Conservation (phyloP, 2,329 filamentous ascomycete genomes). For the Colletotrichum kahawae region DNA sequence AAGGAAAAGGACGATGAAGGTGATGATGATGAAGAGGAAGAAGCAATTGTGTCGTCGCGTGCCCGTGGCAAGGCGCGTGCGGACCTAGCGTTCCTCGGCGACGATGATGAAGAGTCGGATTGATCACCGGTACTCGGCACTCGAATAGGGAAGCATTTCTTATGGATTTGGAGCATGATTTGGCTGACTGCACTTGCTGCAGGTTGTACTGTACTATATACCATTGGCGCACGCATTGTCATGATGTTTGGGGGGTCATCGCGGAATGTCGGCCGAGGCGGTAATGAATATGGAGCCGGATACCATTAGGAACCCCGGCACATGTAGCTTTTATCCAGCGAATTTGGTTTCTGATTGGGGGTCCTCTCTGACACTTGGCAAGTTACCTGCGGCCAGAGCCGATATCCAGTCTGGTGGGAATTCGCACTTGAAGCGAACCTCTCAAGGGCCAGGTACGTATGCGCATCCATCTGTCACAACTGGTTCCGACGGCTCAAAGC, state of each 20-base stretch:
- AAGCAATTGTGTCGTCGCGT: constrained; percentile 45
- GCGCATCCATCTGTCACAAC: neutral
- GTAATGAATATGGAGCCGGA: neutral
- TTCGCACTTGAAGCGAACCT: neutral
- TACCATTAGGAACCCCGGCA: neutral
- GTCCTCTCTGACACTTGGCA: neutral
- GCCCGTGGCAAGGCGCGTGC: constrained; percentile 51
- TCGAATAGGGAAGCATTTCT: neutral
- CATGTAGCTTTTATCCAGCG: neutral
- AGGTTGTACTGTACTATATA: constrained; percentile 13
- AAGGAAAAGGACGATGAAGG: constrained; percentile 29
- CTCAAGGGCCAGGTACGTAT: neutral
- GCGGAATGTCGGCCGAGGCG: constrained; percentile 9
- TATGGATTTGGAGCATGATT: neutral
- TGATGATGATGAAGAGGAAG: constrained; percentile 34
- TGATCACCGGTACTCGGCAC: constrained; percentile 24
- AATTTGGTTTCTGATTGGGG: neutral
- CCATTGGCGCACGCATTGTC: neutral
- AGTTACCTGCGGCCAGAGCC: neutral
- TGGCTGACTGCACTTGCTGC: constrained; percentile 6
- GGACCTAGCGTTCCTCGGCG: constrained; percentile 70
- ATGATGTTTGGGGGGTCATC: neutral
- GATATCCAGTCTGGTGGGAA: neutral
- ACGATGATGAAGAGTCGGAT: constrained; percentile 69
- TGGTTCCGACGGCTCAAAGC: neutral